Base-by-base conservation (phyloP, 2,329 filamentous ascomycete genomes). In the Pleomassaria siparia region DNA sequence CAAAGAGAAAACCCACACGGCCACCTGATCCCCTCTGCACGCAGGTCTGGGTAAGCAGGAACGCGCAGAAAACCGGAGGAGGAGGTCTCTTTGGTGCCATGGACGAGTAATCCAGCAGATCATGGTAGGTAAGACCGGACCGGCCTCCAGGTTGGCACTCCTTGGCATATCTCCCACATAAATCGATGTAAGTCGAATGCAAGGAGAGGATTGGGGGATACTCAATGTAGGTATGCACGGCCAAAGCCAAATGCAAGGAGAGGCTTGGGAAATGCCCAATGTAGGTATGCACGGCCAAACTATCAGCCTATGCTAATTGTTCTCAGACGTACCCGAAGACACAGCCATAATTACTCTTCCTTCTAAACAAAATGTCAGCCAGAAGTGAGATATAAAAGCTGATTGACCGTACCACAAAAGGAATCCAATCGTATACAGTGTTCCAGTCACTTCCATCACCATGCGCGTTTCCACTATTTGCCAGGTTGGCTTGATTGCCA, bases 401-500 rank as follows among this genome's bases (percentile, higher is more conserved):
- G 28, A 37, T 18, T 18, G 36, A 21, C 13, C 15, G 10, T 21
- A 18, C 15, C 11, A 16, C 8, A 18, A 26, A 40, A 24, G 3
- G 21, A 24, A 24, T 40, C n/a, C 36, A 9, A 21, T 25, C 24
- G 21, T 40, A 13, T 13, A 22, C 21, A 40, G 20, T 40, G 36
- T 24, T 13, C 22, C 24, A 24, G 20, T 35, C 32, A 35, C 32
- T 20, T 5, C 35, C 35, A 22, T 40, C 25, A 49, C n/a, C 43
- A 52, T 52, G 49, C 49, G 49, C 26, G 29, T 53, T 39, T 24
- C 35, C 21, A 30, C 46, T 47, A 18, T 40, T 45, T 33, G 49
- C 32, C 41, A 30, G 41, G 46, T 40, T 18, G 46, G 50, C 50
- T 44, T 47, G 28, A 36, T 52, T 41, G 49, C 49, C 49, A 43